Conservation (phyloP, 371 early-diverging fungal species). For the Mortierella sp. region DNA sequence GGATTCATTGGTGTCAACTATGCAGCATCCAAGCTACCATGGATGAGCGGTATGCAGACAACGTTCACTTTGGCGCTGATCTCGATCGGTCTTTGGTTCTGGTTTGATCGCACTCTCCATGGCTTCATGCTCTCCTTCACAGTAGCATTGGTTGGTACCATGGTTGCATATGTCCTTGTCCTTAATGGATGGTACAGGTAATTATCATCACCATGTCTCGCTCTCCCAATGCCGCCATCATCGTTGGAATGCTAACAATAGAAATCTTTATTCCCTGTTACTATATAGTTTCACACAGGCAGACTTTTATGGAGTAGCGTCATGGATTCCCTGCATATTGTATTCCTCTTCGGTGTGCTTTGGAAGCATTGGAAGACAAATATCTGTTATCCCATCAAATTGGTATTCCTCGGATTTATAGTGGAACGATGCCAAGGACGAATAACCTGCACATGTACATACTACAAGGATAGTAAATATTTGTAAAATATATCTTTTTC, state of each 20-base stretch:
- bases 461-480: too few relatives aligned
- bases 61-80: constrained; percentile 66
- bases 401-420: constrained; percentile 21
- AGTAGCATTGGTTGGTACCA: constrained; percentile 65
- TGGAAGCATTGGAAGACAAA: constrained; percentile 68
- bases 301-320: constrained; percentile 68
- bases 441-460: too few relatives aligned
- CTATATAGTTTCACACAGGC: constrained; percentile 62
- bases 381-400: constrained; percentile 51
- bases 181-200: constrained; percentile 67
- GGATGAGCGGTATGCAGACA: constrained; percentile 65
- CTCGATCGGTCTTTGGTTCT: constrained; percentile 68
- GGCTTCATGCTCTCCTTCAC: constrained; percentile 64
- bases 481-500: not conserved
- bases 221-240: too few relatives aligned
- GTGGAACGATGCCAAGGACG: not conserved
- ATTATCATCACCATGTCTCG: not conserved
- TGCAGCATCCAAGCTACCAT: constrained; percentile 67
- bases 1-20: constrained; percentile 72
- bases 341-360: constrained; percentile 69
- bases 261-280: not conserved
- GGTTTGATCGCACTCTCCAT: constrained; percentile 72
- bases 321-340: constrained; percentile 72
- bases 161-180: constrained; percentile 64
- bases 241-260: too few relatives aligned